Conservation (phyloP, 2,329 filamentous ascomycete genomes). For the Gaeumannomyces tritici region DNA sequence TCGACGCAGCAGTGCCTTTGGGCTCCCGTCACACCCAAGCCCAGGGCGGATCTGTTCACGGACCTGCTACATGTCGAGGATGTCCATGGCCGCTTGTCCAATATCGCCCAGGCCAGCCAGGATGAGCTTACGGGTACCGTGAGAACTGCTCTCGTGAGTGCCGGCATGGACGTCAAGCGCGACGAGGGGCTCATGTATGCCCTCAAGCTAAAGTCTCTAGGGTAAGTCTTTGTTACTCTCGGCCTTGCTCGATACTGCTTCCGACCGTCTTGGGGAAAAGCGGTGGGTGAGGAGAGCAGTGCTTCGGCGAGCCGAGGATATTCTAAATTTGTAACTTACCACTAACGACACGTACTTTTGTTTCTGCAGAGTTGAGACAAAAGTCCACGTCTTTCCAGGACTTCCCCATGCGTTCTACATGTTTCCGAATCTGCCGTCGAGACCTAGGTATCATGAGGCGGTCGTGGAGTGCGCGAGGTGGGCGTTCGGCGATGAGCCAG, state of each 20-base stretch:
- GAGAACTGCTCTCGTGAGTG: constrained; percentile 15
- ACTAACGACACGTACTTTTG: not conserved
- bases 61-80: constrained; percentile 13
- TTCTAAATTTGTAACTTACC: not conserved
- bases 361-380: constrained; percentile 13
- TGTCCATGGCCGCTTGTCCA: constrained; percentile 20
- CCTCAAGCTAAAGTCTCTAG: constrained; percentile 13
- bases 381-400: constrained; percentile 19
- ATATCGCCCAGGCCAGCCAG: constrained; percentile 18
- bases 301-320: not conserved
- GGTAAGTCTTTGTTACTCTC: constrained; percentile 10
- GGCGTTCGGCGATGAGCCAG: not conserved
- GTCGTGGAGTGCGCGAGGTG: not conserved
- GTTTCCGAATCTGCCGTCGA: constrained; percentile 13
- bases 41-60: constrained; percentile 19
- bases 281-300: too few species aligned
- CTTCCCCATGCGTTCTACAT: constrained; percentile 17
- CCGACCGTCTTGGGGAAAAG: not conserved
- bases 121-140: constrained; percentile 15
- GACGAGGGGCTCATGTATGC: constrained; percentile 18
- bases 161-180: constrained; percentile 17
- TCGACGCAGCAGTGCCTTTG: constrained; percentile 27
- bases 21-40: constrained; percentile 32
- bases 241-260: not conserved
- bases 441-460: not conserved